Conservation (phyloP, 2,329 filamentous ascomycete species). For the Geoglossum cookeanum region DNA sequence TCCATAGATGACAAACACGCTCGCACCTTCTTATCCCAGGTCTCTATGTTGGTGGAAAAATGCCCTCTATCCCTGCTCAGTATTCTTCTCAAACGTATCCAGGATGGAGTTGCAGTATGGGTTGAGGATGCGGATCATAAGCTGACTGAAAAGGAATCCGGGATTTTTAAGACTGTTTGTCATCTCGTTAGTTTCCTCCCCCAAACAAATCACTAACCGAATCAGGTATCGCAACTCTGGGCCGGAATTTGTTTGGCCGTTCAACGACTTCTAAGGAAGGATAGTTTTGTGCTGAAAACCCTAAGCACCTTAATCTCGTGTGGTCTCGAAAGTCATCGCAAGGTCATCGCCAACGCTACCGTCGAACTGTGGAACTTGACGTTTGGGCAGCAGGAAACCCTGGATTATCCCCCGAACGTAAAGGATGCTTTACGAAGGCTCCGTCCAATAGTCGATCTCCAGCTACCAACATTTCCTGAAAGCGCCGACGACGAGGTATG, state of each 20-base stretch:
- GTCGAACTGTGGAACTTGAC: constrained; percentile 50
- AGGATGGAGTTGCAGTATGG: constrained; percentile 44
- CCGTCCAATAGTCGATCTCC: constrained; percentile 32
- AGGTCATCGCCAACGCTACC: constrained; percentile 29
- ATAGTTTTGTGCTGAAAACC: constrained; percentile 34
- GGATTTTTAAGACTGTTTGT: background rate
- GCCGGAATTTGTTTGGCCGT: constrained; percentile 30
- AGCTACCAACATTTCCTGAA: constrained; percentile 28
- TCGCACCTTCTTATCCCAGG: constrained; percentile 31
- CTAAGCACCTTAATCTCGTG: constrained; percentile 31
- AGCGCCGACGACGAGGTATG: constrained; percentile 20
- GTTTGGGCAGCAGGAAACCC: constrained; percentile 38
- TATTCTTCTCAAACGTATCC: constrained; percentile 38
- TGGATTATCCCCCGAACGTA: constrained; percentile 47
- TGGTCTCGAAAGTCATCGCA: constrained; percentile 33
- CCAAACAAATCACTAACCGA: background rate
- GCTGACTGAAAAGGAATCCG: constrained; percentile 28
- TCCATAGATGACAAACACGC: constrained; percentile 21
- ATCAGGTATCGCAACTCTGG: constrained; percentile 22
- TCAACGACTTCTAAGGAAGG: constrained; percentile 36
- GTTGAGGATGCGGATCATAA: constrained; percentile 32
- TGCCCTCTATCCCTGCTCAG: constrained; percentile 31
- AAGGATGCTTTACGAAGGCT: constrained; percentile 42
- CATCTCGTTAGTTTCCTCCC: constrained; percentile 7
- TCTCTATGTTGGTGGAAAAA: constrained; percentile 32